Percentiles rank a stretch among this genome's conserved stretches.
Evolutionary conservation across 805 yeast species (phyloP).

Genomic region (Myxozyma lipomycoides): DNA sequence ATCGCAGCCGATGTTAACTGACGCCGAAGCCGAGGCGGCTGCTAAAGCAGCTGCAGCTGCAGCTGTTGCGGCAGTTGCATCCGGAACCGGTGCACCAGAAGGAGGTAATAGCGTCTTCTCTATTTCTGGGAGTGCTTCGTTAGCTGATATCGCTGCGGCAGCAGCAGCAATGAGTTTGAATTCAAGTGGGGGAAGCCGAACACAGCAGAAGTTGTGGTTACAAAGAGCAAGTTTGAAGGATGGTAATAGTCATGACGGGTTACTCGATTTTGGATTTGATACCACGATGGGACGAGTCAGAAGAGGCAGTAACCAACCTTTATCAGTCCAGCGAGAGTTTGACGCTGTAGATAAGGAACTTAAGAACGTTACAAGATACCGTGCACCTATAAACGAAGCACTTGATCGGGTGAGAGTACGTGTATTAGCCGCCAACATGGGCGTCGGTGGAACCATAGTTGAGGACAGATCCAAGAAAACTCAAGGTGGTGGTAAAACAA

Average conservation of each 20-base stretch:
- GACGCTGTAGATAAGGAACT: conserved; percentile 23
- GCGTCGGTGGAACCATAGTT: neutral
- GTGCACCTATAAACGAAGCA: conserved; percentile 24
- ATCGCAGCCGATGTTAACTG: conserved; percentile 6
- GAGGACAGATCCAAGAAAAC: neutral
- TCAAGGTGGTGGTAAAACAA: conserved; percentile 4
- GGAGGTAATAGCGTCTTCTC: conserved; percentile 5
- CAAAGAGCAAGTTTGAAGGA: conserved; percentile 6
- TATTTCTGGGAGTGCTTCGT: conserved; percentile 15
- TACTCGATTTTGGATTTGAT: neutral
- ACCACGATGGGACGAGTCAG: neutral
- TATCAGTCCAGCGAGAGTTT: conserved; percentile 9
- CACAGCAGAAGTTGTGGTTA: conserved; percentile 16
- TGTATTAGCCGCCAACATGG: conserved; percentile 2
- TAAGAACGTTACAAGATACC: conserved; percentile 24
- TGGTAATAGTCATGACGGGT: conserved; percentile 2
- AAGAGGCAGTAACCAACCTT: neutral
- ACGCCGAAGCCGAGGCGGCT: conserved; percentile 26
- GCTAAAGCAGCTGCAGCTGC: conserved; percentile 28
- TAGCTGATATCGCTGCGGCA: conserved; percentile 23
- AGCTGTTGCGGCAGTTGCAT: conserved; percentile 25
- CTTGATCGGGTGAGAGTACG: conserved; percentile 21
- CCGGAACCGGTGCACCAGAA: neutral
- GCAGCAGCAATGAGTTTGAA: conserved; percentile 11
- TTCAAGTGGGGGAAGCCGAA: conserved; percentile 4